Conservation (phyloP, 805 yeast species). For the Wickerhamiella bombiphila region DNA sequence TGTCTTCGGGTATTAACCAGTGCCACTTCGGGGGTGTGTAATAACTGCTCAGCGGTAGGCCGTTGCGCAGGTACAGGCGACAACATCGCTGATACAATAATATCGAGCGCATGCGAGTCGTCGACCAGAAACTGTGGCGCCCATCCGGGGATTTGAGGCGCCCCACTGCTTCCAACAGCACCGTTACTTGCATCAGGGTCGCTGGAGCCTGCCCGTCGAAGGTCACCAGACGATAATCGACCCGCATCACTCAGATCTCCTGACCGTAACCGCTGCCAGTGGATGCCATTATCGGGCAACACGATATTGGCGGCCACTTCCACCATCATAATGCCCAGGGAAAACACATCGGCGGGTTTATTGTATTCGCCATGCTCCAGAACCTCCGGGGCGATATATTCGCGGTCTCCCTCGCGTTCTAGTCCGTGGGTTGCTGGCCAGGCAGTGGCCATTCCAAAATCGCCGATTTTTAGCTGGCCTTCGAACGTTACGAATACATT, state of each 20-base stretch:
- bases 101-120: constrained; percentile 58
- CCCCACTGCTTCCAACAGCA: background rate
- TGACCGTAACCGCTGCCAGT: constrained; percentile 90
- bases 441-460: constrained; percentile 85
- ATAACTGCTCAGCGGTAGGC: constrained; percentile 65
- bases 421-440: constrained; percentile 46
- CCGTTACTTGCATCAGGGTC: too few relatives aligned
- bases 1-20: constrained; percentile 67
- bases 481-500: constrained; percentile 89
- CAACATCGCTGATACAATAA: constrained; percentile 75
- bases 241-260: constrained; percentile 97
- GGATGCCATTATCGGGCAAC: constrained; percentile 87
- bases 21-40: constrained; percentile 56
- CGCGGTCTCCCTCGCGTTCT: constrained; percentile 94
- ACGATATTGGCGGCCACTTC: constrained; percentile 94
- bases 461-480: constrained; percentile 87
- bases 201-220: constrained; percentile 22
- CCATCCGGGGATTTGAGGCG: constrained; percentile 41
- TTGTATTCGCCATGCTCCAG: constrained; percentile 70
- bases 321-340: constrained; percentile 83
- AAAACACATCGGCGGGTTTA: constrained; percentile 85
- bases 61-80: constrained; percentile 66
- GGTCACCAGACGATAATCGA: constrained; percentile 50
- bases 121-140: constrained; percentile 75
- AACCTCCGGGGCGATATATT: constrained; percentile 94